phyloP scores from a whole-genome alignment of 2,329 filamentous ascomycete species.

The Claviceps purpurea region DNA sequence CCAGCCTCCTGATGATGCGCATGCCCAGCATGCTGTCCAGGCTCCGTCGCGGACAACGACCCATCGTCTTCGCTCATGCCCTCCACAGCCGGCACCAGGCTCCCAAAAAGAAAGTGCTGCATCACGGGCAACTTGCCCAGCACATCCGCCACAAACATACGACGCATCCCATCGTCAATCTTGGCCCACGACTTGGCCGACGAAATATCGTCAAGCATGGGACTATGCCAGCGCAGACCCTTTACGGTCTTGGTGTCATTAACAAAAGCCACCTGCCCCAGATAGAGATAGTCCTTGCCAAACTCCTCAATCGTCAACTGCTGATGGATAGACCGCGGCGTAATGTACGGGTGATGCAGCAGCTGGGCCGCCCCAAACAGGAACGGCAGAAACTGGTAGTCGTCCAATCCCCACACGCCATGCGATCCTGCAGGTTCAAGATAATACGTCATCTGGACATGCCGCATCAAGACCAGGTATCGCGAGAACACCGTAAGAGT shows the following conservation, averaged over 20 bases:
- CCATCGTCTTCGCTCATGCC: conserved; percentile 62
- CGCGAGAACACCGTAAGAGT: conserved; percentile 66
- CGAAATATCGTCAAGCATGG: conserved; percentile 97
- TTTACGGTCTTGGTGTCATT: conserved; percentile 95
- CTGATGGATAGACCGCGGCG: conserved; percentile 72
- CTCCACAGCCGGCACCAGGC: conserved; percentile 63
- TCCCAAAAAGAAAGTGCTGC: conserved; percentile 96
- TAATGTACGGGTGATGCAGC: conserved; percentile 70
- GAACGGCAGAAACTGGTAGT: conserved; percentile 95
- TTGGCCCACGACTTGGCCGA: conserved; percentile 82
- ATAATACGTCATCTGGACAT: conserved; percentile 84
- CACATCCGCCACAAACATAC: conserved; percentile 93
- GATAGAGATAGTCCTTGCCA: conserved; percentile 70
- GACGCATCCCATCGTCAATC: conserved; percentile 86
- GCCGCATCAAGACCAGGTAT: conserved; percentile 79
- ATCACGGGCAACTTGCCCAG: conserved; percentile 89
- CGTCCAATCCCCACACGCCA: conserved; percentile 94
- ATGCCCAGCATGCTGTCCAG: conserved; percentile 48
- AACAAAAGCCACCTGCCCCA: conserved; percentile 86
- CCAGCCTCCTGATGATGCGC: conserved; percentile 50
- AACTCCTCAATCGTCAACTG: conserved; percentile 79
- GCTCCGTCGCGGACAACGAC: conserved; percentile 19
- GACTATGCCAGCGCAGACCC: conserved; percentile 87
- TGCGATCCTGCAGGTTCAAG: conserved; percentile 94
- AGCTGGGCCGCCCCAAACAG: conserved; percentile 88